Percentiles rank a stretch among this genome's conserved stretches.
These are phyloP conservation scores for Tilletiaria anomala DNA, from an alignment of 1,284 basidiomycete genomes.

Conservation along the genomic window DNA sequence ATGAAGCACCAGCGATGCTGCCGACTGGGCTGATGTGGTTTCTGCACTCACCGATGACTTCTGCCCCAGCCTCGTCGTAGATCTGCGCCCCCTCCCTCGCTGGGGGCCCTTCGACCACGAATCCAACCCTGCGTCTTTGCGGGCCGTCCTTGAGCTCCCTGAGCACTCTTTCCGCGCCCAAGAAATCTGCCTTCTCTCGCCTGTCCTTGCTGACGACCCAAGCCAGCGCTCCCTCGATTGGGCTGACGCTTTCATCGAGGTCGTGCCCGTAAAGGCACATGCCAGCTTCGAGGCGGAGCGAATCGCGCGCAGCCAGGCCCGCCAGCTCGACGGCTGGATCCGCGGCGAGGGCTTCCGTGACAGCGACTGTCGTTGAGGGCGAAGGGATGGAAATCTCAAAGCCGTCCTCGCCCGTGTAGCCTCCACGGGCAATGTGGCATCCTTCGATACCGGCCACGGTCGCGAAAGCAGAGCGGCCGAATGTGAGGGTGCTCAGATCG, in stretches of 20 bases:
- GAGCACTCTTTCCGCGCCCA: constrained; percentile 65
- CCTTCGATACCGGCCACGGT: constrained; percentile 51
- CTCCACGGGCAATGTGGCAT: constrained; percentile 76
- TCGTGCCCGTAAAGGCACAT: constrained; percentile 96
- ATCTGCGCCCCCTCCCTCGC: constrained; percentile 77
- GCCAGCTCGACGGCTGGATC: constrained; percentile 62
- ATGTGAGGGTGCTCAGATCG: constrained; percentile 48
- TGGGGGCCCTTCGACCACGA: constrained; percentile 64
- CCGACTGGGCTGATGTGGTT: not conserved
- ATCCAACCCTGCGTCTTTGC: constrained; percentile 62
- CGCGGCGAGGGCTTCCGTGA: constrained; percentile 54
- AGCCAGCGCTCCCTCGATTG: constrained; percentile 68
- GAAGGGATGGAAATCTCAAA: constrained; percentile 51
- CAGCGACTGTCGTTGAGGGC: constrained; percentile 47
- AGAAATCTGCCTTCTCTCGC: constrained; percentile 54
- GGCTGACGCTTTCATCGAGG: constrained; percentile 67
- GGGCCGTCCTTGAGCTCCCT: constrained; percentile 63
- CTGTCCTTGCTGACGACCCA: constrained; percentile 91
- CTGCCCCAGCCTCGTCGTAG: constrained; percentile 49
- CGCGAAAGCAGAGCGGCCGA: constrained; percentile 31
- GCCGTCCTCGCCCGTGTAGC: constrained; percentile 97
- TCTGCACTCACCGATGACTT: constrained; percentile 7
- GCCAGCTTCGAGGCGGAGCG: constrained; percentile 85
- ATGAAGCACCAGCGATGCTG: not conserved
- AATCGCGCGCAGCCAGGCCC: constrained; percentile 84